Evolutionary conservation across 1,284 basidiomycete species (phyloP).

Genomic region (Ustilago bromivora): DNA sequence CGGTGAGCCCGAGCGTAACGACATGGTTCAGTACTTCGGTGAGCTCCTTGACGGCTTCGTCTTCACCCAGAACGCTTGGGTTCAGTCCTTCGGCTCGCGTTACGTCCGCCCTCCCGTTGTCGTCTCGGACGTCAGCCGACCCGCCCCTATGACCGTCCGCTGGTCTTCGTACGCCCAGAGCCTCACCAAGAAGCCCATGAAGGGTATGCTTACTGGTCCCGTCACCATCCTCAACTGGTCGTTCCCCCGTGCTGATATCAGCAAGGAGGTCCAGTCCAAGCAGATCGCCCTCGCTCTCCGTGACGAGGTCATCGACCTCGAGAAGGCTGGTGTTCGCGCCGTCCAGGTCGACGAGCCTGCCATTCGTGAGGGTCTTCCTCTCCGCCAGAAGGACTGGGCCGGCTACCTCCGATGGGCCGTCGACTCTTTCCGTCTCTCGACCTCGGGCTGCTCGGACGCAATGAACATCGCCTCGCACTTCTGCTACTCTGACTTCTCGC

Average conservation of each 20-base stretch:
- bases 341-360: slow-evolving; percentile 99
- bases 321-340: slow-evolving; percentile 95
- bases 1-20: slow-evolving; percentile 98
- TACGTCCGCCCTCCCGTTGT: slow-evolving; percentile 99
- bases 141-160: slow-evolving; percentile 92
- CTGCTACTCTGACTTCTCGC: slow-evolving; percentile 79
- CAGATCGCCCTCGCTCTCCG: slow-evolving; percentile 98
- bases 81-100: slow-evolving; percentile 89
- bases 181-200: slow-evolving; percentile 93
- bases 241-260: slow-evolving; percentile 98
- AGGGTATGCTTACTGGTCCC: slow-evolving; percentile 93
- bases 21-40: slow-evolving; percentile 99
- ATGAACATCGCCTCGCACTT: slow-evolving; percentile 69
- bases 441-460: slow-evolving; percentile 65
- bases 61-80: slow-evolving; percentile 99
- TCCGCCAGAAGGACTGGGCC: slow-evolving; percentile 67
- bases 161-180: slow-evolving; percentile 99
- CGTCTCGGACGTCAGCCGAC: slow-evolving; percentile 96
- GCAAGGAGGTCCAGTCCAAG: slow-evolving; percentile 96
- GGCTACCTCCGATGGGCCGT: slow-evolving; percentile 69
- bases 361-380: slow-evolving; percentile 87
- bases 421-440: slow-evolving; percentile 68
- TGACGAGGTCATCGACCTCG: slow-evolving; percentile 97
- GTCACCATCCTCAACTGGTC: slow-evolving; percentile 96
- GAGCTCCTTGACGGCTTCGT: slow-evolving; percentile 95